phyloP scores from a whole-genome alignment of 352 stramenopile genomes.

The Globisporangium nodosum region DNA sequence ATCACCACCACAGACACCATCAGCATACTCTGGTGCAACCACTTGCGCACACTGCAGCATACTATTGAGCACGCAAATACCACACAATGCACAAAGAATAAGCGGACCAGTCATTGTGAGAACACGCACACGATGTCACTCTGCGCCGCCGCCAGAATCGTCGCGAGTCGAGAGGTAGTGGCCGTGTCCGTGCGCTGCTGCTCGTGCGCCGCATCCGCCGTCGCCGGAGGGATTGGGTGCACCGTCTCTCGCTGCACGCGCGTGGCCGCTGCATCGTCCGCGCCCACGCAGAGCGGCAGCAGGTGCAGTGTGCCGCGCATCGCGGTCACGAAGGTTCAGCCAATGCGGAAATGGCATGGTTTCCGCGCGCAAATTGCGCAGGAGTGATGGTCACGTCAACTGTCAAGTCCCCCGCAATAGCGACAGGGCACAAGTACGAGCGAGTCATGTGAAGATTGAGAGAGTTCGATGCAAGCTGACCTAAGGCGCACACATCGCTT shows the following conservation, averaged over 20 bases:
- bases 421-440: not conserved
- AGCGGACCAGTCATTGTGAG: too few relatives aligned
- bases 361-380: slow-evolving; percentile 9
- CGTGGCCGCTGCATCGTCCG: slow-evolving; percentile 19
- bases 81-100: not conserved
- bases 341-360: slow-evolving; percentile 2
- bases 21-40: not conserved
- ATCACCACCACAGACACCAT: not conserved
- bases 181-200: not conserved
- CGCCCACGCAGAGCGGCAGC: slow-evolving; percentile 44
- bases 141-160: slow-evolving; percentile 25
- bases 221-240: slow-evolving; percentile 3
- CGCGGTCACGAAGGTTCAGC: slow-evolving; percentile 7
- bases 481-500: not conserved
- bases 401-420: not conserved
- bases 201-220: not conserved
- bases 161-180: slow-evolving; percentile 25
- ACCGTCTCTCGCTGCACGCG: slow-evolving; percentile 11
- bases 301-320: slow-evolving; percentile 58
- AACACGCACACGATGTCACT: slow-evolving; percentile 34
- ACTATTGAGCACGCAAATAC: too few relatives aligned
- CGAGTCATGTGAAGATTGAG: not conserved
- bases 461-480: not conserved
- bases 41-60: not conserved
- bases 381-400: slow-evolving; percentile 12